phyloP scores from a whole-genome alignment of 768 basidiomycete species.

The Suillus ampliporus region DNA sequence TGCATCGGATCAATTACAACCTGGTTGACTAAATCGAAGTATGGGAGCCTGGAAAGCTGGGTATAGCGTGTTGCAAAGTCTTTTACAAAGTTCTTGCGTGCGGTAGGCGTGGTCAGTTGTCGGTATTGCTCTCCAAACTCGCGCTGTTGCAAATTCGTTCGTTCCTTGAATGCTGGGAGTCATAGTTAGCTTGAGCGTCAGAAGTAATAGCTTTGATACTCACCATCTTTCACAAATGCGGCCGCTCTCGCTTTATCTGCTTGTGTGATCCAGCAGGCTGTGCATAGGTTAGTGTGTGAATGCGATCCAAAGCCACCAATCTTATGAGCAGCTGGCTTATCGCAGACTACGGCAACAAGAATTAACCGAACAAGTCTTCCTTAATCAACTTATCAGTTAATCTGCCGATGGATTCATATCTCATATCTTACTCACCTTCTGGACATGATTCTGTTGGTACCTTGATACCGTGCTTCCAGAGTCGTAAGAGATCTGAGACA shows the following conservation, averaged over 20 bases:
- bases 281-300: too few relatives aligned
- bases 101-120: neutral
- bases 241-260: constrained; percentile 21
- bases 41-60: constrained; percentile 36
- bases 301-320: too few relatives aligned
- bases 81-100: constrained; percentile 9
- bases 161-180: neutral
- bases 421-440: too few relatives aligned
- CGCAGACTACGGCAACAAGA: too few relatives aligned
- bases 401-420: constrained; percentile 13
- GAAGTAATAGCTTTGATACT: neutral
- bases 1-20: constrained; percentile 46
- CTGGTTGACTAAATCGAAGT: constrained; percentile 36
- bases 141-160: neutral
- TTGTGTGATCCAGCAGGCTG: constrained; percentile 22
- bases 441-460: too few relatives aligned
- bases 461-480: too few relatives aligned
- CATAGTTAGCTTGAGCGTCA: neutral
- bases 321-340: too few relatives aligned
- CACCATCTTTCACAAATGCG: constrained; percentile 30
- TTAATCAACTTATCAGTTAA: constrained; percentile 40
- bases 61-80: constrained; percentile 14
- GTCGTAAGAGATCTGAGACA: too few relatives aligned
- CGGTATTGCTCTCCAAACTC: neutral
- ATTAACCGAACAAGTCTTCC: too few relatives aligned